phyloP scores from a whole-genome alignment of 768 basidiomycete genomes.

The Agrocybe pediades region DNA sequence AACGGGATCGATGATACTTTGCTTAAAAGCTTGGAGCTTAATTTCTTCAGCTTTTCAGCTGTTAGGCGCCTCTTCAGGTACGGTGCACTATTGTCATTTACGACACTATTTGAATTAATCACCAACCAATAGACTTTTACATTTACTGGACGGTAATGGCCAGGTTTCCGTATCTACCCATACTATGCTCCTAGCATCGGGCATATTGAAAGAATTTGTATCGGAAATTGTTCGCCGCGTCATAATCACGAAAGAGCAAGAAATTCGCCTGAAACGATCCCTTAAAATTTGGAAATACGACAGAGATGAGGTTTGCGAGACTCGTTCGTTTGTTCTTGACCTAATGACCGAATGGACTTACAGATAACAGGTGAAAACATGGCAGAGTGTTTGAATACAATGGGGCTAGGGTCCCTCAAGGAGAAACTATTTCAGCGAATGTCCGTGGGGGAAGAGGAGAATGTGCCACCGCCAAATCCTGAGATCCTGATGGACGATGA shows the following conservation, averaged over 20 bases:
- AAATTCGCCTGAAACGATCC: constrained; percentile 54
- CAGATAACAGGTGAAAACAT: constrained; percentile 49
- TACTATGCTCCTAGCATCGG: constrained; percentile 47
- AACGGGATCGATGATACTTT: constrained; percentile 46
- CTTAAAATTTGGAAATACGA: constrained; percentile 61
- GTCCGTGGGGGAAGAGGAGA: neutral
- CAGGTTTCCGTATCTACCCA: constrained; percentile 46
- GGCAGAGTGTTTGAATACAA: constrained; percentile 47
- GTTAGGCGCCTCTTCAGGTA: neutral
- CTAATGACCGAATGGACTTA: neutral
- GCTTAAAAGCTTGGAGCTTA: constrained; percentile 45
- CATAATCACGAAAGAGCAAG: constrained; percentile 60
- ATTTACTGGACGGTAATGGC: constrained; percentile 21
- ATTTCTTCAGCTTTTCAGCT: constrained; percentile 39
- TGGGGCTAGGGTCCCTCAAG: constrained; percentile 41
- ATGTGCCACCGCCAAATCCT: neutral
- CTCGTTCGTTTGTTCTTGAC: neutral
- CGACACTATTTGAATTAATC: neutral
- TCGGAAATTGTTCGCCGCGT: constrained; percentile 50
- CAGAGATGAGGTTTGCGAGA: constrained; percentile 38
- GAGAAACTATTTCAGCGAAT: constrained; percentile 37
- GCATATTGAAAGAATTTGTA: constrained; percentile 51
- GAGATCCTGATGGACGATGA: neutral
- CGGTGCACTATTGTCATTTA: neutral
- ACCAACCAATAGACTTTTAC: constrained; percentile 18